Conservation (phyloP, 2,329 filamentous ascomycete species). For the Colletotrichum tofieldiae region DNA sequence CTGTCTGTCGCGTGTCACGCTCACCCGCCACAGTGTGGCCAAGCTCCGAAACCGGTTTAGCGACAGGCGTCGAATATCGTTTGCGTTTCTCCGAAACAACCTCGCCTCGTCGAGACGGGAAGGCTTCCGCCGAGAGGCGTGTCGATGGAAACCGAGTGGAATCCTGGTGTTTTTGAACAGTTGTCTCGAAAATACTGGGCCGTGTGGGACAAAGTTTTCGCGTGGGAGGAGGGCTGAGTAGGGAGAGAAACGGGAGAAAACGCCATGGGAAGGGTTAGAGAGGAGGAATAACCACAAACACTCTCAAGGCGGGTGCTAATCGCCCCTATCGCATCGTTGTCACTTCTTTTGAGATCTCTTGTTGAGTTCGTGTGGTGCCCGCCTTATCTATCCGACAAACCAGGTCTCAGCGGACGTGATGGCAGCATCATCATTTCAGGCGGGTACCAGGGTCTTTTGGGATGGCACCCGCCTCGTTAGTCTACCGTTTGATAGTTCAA, state of each 20-base stretch:
- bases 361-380: not conserved
- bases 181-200: not conserved
- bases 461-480: not conserved
- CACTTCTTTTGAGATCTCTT: slow-evolving; percentile 3
- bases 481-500: not conserved
- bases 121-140: not conserved
- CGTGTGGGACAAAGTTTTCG: not conserved
- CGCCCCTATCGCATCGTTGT: not conserved
- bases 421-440: not conserved
- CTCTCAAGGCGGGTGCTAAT: not conserved
- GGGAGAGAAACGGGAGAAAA: not conserved
- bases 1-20: not conserved
- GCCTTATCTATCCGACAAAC: not conserved
- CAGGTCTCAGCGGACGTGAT: not conserved
- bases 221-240: not conserved
- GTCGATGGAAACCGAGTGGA: not conserved
- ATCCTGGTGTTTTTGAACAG: not conserved
- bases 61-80: slow-evolving; percentile 12
- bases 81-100: slow-evolving; percentile 15
- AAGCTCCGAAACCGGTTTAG: slow-evolving; percentile 38
- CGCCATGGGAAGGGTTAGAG: no score
- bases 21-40: slow-evolving; percentile 20
- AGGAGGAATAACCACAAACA: not conserved
- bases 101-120: not conserved
- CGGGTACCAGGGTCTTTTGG: not conserved